phyloP scores from a whole-genome alignment of 208 protist genomes.

The Wallacemonas rigidus region DNA sequence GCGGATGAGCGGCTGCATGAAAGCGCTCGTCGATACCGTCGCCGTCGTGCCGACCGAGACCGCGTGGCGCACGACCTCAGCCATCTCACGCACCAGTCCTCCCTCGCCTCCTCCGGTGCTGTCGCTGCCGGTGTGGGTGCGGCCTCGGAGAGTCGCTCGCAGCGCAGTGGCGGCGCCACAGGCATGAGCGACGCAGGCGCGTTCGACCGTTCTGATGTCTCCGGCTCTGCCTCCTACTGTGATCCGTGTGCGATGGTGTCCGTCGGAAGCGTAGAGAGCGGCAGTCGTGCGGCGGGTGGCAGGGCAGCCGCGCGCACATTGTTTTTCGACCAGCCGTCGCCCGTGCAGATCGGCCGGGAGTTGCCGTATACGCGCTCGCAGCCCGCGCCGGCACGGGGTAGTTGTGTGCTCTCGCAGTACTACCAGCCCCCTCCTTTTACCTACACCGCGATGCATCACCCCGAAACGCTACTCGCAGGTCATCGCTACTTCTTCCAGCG shows the following conservation, averaged over 20 bases:
- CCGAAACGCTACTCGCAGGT: conserved; percentile 4
- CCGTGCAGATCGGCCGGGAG: neutral
- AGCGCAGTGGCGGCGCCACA: neutral
- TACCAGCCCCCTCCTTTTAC: conserved; percentile 7
- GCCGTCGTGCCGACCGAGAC: conserved; percentile 30
- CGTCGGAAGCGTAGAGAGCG: neutral
- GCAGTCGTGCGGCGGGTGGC: neutral
- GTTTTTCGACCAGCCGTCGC: conserved; percentile 16
- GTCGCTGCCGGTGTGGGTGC: neutral
- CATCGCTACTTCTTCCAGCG: conserved; percentile 18
- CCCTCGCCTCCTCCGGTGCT: neutral
- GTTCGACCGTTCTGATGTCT: neutral
- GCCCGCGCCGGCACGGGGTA: no score
- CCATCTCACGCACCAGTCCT: conserved; percentile 16
- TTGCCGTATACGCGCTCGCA: no score
- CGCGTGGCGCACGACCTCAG: conserved; percentile 31
- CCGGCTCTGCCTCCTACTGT: neutral
- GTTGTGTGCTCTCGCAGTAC: neutral
- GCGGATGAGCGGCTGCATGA: conserved; percentile 31
- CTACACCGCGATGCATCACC: conserved; percentile 5
- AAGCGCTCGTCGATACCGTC: conserved; percentile 39
- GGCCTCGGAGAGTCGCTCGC: neutral
- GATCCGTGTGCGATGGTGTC: neutral
- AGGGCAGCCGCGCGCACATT: conserved; percentile 1
- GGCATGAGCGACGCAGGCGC: neutral